Evolutionary conservation across 2,329 filamentous ascomycete genomes (phyloP).

Genomic region (Fusarium ambrosium): DNA sequence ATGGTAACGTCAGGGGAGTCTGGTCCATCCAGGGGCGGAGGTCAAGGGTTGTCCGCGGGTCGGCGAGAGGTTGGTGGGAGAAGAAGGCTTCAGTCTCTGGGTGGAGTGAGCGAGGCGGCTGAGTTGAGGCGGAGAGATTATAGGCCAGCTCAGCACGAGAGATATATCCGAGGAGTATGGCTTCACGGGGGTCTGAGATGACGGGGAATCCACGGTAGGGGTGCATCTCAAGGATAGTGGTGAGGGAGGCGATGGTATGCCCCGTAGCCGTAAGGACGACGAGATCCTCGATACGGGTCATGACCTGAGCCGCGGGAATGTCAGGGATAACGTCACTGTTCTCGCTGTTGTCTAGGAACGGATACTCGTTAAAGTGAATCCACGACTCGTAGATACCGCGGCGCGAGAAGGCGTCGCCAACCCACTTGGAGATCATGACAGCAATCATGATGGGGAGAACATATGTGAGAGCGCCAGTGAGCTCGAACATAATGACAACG

Average conservation of each 20-base stretch:
- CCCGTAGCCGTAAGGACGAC: constrained; percentile 88
- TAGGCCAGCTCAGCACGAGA: constrained; percentile 90
- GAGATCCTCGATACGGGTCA: constrained; percentile 93
- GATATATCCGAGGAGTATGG: constrained; percentile 91
- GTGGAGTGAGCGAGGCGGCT: constrained; percentile 71
- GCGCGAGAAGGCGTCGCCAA: constrained; percentile 93
- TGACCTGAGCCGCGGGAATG: constrained; percentile 86
- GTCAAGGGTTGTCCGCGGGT: constrained; percentile 84
- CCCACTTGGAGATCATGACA: constrained; percentile 98
- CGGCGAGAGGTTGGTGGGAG: constrained; percentile 83
- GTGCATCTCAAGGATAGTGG: constrained; percentile 77
- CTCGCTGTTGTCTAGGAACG: constrained; percentile 90
- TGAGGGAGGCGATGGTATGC: constrained; percentile 85
- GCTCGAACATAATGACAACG: constrained; percentile 99
- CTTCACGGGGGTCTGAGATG: constrained; percentile 81
- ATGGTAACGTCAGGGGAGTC: constrained; percentile 91
- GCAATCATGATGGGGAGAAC: constrained; percentile 99
- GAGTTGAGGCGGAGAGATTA: constrained; percentile 72
- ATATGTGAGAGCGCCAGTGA: constrained; percentile 95
- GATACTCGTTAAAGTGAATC: constrained; percentile 97
- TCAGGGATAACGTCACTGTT: constrained; percentile 83
- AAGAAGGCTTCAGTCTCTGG: constrained; percentile 86
- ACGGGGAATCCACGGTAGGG: constrained; percentile 93
- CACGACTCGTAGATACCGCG: constrained; percentile 97
- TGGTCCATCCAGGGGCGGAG: constrained; percentile 99